phyloP scores from a whole-genome alignment of 169 alveolate genomes.

The Plasmodium gaboni region DNA sequence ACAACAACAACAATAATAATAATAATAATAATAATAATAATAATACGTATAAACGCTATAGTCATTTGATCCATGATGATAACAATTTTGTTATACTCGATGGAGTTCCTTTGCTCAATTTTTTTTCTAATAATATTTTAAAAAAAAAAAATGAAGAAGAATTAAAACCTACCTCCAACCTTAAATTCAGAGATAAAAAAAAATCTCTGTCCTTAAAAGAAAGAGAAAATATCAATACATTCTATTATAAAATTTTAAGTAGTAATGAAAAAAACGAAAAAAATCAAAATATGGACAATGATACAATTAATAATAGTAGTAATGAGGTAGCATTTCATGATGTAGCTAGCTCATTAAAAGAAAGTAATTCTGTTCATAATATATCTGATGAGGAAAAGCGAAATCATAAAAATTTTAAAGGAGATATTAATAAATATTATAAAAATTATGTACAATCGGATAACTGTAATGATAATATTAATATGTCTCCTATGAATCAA shows the following conservation, averaged over 20 bases:
- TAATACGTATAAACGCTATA: not conserved
- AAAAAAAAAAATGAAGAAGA: slow-evolving; percentile 25
- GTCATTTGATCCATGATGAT: not conserved
- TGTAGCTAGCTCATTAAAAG: too few relatives aligned
- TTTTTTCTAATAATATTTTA: slow-evolving; percentile 28
- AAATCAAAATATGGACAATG: not conserved
- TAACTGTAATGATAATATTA: not conserved
- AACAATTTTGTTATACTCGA: slow-evolving; percentile 15
- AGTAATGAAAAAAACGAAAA: slow-evolving; percentile 40
- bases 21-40: not conserved
- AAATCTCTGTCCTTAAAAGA: not conserved
- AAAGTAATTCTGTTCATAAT: too few relatives aligned
- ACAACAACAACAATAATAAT: not conserved
- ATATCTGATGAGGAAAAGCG: too few relatives aligned
- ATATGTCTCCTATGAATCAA: too few relatives aligned
- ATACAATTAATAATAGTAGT: slow-evolving; percentile 1
- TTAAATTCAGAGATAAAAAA: not conserved
- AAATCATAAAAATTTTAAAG: too few relatives aligned
- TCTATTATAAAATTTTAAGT: slow-evolving; percentile 52
- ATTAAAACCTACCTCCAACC: slow-evolving; percentile 2
- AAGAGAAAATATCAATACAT: slow-evolving; percentile 8
- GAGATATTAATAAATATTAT: too few relatives aligned
- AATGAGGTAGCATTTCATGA: not conserved
- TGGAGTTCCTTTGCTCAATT: slow-evolving; percentile 52
- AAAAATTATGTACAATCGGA: not conserved